These are phyloP conservation scores for Cichorium intybus DNA, from an alignment of 140 eudicot genomes.

Conservation along the genomic window DNA sequence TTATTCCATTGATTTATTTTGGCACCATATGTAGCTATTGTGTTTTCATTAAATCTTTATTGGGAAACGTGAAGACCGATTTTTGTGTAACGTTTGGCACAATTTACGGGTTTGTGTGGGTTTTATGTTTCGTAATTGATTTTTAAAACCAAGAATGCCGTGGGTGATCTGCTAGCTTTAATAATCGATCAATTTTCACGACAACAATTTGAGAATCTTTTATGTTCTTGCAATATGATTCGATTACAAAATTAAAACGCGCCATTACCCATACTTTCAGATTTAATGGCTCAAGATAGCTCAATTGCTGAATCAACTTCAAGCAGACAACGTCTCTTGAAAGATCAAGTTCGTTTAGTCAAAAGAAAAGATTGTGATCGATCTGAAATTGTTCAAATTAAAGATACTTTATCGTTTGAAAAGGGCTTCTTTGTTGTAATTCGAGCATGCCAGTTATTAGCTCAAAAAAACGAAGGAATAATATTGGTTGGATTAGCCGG, in stretches of 20 bases:
- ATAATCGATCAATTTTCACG: background rate
- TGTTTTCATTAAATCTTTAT: constrained; percentile 2
- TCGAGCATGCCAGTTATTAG: constrained; percentile 89
- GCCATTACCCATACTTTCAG: constrained; percentile 14
- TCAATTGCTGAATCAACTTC: constrained; percentile 38
- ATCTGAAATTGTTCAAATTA: constrained; percentile 68
- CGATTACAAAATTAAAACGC: constrained; percentile 9
- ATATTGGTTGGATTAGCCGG: constrained; percentile 87
- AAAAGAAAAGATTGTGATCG: constrained; percentile 72
- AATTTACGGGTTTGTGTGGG: constrained; percentile 1
- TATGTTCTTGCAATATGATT: background rate
- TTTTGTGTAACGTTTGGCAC: background rate
- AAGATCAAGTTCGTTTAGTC: constrained; percentile 79
- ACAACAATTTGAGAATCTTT: background rate
- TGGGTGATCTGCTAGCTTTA: background rate
- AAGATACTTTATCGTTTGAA: constrained; percentile 73
- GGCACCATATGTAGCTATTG: background rate
- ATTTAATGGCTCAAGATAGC: constrained; percentile 52
- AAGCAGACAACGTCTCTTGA: constrained; percentile 64
- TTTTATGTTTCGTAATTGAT: background rate
- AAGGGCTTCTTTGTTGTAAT: constrained; percentile 89
- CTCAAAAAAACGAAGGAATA: constrained; percentile 87
- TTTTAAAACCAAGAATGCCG: background rate
- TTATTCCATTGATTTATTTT: constrained; percentile 8
- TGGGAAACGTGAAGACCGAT: constrained; percentile 1